phyloP scores from a whole-genome alignment of 1,284 basidiomycete species.

The Papiliotrema fonsecae region DNA sequence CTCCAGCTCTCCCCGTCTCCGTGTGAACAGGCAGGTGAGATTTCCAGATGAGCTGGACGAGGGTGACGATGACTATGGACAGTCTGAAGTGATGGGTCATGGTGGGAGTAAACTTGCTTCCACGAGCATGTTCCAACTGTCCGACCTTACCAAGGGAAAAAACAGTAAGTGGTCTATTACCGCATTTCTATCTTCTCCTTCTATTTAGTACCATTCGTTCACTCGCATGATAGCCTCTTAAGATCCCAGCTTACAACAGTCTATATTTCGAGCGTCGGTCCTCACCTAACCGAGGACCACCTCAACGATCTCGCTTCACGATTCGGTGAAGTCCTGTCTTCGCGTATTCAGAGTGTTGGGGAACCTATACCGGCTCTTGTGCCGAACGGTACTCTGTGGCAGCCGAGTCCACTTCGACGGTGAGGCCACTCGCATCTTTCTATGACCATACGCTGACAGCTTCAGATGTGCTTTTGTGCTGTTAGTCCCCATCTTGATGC shows the following conservation, averaged over 20 bases:
- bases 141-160: conserved; percentile 15
- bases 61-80: background rate
- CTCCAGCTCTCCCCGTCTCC: too few relatives aligned
- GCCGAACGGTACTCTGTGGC: background rate
- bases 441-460: background rate
- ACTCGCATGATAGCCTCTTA: background rate
- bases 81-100: background rate
- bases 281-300: conserved; percentile 13
- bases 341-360: conserved; percentile 16
- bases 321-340: conserved; percentile 29
- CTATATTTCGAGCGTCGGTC: conserved; percentile 23
- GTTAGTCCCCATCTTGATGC: conserved; percentile 9
- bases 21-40: too few relatives aligned
- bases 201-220: background rate
- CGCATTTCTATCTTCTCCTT: too few relatives aligned
- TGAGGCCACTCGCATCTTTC: background rate
- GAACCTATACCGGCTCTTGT: background rate
- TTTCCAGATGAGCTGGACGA: background rate
- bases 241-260: conserved; percentile 12
- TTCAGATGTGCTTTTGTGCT: conserved; percentile 30
- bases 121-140: conserved; percentile 1
- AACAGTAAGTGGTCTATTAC: conserved; percentile 29
- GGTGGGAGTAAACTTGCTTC: background rate
- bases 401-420: conserved; percentile 1
- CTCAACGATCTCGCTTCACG: conserved; percentile 18